Base-by-base conservation (phyloP, 306 rosid genomes). In the Benincasa hispida region DNA sequence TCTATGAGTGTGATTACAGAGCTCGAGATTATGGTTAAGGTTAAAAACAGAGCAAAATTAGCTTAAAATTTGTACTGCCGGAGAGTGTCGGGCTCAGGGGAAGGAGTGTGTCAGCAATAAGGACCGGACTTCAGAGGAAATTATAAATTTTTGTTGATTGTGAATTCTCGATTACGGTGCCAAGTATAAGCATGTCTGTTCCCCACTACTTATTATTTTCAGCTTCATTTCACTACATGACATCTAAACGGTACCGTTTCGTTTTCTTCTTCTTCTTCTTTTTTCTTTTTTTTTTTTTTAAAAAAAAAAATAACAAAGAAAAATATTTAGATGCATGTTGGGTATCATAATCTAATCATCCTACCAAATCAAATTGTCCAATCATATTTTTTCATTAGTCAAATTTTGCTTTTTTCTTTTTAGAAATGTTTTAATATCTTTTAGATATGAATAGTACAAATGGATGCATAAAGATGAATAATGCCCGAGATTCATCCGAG, bases 41-140 rank as follows among this genome's bases (percentile, higher is more conserved):
- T 19, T 22, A 28, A 37, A 32, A 51, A 61, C 30, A 51, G 11
- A 72, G 24, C 60, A 60, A 68, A 34, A 58, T 22, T 32, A 78
- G 62, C 32, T 76, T 73, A 47, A 48, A 27, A 22, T 17, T 27
- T 19, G 41, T 9, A 48, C 2, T 72, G 76, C 5, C 17, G 25
- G 17, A 72, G 47, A 39, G 84, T 22, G 81, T 70, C 87, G 77
- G 84, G 59, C 27, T 55, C 56, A 77, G 42, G 37, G 41, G 70
- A 35, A 66, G 79, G 67, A 45, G 39, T 32, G 60, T 81, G 83
- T 78, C 85, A 85, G 81, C 77, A 2, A 1, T 37, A 25, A 82
- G 81, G 66, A 69, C 51, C 79, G 97, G 95, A 88, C 85, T 14
- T 86, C 59, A 75, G 66, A 74, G 34, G 8, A 39, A n/a, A n/a